Evolutionary conservation across 306 rosid species (phyloP).

Genomic region (Delonix regia): DNA sequence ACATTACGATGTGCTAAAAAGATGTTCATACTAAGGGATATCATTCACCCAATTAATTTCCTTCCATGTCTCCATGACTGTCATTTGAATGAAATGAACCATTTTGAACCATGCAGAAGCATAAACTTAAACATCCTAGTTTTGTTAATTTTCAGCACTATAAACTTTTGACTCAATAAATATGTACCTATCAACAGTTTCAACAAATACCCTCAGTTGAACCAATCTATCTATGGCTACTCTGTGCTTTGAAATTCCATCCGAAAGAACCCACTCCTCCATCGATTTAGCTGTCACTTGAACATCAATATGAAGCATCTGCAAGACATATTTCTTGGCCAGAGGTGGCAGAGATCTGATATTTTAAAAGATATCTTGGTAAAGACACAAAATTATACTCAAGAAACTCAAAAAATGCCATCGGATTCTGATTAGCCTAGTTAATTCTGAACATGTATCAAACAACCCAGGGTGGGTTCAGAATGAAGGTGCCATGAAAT

Average conservation of each 20-base stretch:
- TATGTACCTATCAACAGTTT: constrained; percentile 70
- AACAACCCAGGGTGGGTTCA: constrained; percentile 3
- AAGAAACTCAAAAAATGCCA: constrained; percentile 16
- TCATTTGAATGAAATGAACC: background rate
- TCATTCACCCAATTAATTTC: background rate
- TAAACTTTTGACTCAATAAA: background rate
- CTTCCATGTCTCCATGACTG: background rate
- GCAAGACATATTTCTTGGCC: constrained; percentile 85
- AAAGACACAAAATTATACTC: constrained; percentile 19
- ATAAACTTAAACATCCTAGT: background rate
- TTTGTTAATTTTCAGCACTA: background rate
- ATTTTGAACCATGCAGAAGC: constrained; percentile 24
- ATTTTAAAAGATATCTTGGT: background rate
- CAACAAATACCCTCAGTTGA: constrained; percentile 75
- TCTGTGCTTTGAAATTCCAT: constrained; percentile 82
- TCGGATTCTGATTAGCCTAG: background rate
- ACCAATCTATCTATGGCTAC: constrained; percentile 89
- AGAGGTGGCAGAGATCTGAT: constrained; percentile 91
- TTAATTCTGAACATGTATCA: background rate
- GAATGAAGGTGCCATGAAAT: constrained; percentile 11
- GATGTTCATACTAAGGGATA: constrained; percentile 10
- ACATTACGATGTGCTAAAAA: constrained; percentile 25
- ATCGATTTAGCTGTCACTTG: constrained; percentile 70
- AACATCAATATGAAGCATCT: constrained; percentile 68
- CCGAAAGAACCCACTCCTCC: constrained; percentile 93